Evolutionary conservation across 176 grass and related monocot species (phyloP).

Genomic region (Bothriochloa decipiens): DNA sequence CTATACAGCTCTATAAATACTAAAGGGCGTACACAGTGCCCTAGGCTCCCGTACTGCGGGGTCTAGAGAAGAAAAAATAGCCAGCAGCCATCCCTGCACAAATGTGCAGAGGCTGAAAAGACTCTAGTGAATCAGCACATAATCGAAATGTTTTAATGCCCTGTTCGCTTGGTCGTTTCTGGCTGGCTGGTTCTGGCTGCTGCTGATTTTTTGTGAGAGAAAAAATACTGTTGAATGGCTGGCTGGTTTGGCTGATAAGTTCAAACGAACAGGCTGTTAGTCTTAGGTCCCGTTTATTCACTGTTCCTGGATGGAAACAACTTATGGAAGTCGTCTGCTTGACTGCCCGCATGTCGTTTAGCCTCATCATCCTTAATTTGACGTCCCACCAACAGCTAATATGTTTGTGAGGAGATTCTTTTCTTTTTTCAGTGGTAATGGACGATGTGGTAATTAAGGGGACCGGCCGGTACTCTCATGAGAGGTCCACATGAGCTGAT

Average conservation of each 20-base stretch:
- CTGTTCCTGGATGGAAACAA: not conserved
- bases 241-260: too few species aligned
- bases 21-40: too few species aligned
- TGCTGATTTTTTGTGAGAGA: too few species aligned
- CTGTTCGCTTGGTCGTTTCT: too few species aligned
- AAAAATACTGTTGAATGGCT: too few species aligned
- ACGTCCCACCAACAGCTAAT: not conserved
- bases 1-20: constrained; percentile 25
- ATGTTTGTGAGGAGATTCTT: not conserved
- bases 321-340: not conserved
- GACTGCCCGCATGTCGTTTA: too few species aligned
- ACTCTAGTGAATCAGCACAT: not conserved
- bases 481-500: not conserved
- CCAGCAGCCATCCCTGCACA: too few species aligned
- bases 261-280: too few species aligned
- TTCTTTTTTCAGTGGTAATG: not conserved
- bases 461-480: not conserved
- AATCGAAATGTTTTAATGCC: not conserved
- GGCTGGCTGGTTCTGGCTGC: too few species aligned
- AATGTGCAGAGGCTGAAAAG: too few species aligned
- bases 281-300: not conserved
- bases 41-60: too few species aligned
- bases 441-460: constrained; percentile 12
- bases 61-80: too few species aligned
- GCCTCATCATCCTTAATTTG: not conserved